Evolutionary conservation across 2,329 filamentous ascomycete species (phyloP).

Genomic region (Dactylella cylindrospora): DNA sequence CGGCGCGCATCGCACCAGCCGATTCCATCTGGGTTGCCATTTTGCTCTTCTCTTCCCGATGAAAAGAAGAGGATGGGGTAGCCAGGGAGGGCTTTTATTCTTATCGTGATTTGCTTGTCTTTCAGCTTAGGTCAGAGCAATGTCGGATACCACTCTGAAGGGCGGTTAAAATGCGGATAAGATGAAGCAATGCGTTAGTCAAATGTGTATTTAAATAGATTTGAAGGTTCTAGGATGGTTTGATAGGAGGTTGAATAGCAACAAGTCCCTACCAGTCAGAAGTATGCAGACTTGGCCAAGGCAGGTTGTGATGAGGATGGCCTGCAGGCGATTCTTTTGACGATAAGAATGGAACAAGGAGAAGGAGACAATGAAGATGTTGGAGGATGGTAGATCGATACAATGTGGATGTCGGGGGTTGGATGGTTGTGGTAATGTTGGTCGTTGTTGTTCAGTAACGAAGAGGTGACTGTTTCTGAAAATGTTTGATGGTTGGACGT

Average conservation of each 20-base stretch:
- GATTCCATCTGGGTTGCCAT: constrained; percentile 35
- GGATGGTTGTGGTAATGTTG: neutral
- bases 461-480: constrained; percentile 22
- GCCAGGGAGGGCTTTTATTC: neutral
- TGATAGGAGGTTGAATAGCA: constrained; percentile 23
- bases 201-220: constrained; percentile 11
- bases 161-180: neutral
- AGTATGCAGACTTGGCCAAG: constrained; percentile 36
- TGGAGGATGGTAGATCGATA: neutral
- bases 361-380: neutral
- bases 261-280: constrained; percentile 42
- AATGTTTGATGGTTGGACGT: constrained; percentile 6
- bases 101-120: constrained; percentile 1
- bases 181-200: constrained; percentile 20
- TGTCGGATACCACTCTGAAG: constrained; percentile 17
- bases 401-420: constrained; percentile 1
- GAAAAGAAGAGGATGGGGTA: constrained; percentile 1
- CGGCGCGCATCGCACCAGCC: constrained; percentile 32
- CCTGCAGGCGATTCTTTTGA: constrained; percentile 12
- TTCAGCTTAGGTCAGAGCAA: constrained; percentile 9
- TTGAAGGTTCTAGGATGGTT: too few species aligned
- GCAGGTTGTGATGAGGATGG: constrained; percentile 4
- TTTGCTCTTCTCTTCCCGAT: constrained; percentile 4
- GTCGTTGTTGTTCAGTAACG: neutral
- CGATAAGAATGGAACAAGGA: constrained; percentile 1